Evolutionary conservation across 2,329 filamentous ascomycete species (phyloP), one percentile per base, ranked within the genome.

Genomic region (Penicillium sclerotiorum): DNA sequence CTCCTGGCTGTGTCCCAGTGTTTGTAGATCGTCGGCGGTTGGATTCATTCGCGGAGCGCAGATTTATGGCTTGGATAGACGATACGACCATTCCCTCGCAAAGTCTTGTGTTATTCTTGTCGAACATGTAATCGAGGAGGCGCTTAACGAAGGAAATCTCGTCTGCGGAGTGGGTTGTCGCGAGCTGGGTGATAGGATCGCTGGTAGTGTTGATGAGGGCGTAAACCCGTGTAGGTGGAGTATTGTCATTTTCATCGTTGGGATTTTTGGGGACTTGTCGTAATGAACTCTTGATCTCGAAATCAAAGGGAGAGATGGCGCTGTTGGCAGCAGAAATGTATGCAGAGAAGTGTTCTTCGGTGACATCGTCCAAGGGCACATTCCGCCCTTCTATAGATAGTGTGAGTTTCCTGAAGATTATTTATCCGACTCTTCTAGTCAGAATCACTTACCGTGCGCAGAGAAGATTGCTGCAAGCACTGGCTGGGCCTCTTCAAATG

Each of bases 111-210:
- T 97, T 97, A 74, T 90, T 85, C 17, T 83, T 87, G 56, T 95
- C 90, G 66, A 97, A 99, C 83, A 99, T 95, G 60, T 82, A 85
- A 68, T 96, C 92, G 1, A 99, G 81, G 3, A 96, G 70, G 8
- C 94, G 81, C 72, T 95, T 94, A 47, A 97, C 83, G 67, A 90
- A 99, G 0, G 88, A 84, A 25, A 97, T 89, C 74, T 97, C 92
- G 59, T 96, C 91, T 0, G 90, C 76, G 7, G 80, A 82, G 66
- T 88, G 89, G 0, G 83, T 84, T 0, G 94, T 97, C 2, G 92
- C 90, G 32, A 96, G 80, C 64, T 96, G 93, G 0, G 90, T 95
- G 52, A 93, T 77, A 0, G 87, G 77, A 70, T 99, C 94, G 53
- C 87, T 90, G 8, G 88, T 87, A 1, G 87, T 90, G 73, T 99